Conservation (phyloP, 2,329 filamentous ascomycete species). For the Talaromyces sp. region DNA sequence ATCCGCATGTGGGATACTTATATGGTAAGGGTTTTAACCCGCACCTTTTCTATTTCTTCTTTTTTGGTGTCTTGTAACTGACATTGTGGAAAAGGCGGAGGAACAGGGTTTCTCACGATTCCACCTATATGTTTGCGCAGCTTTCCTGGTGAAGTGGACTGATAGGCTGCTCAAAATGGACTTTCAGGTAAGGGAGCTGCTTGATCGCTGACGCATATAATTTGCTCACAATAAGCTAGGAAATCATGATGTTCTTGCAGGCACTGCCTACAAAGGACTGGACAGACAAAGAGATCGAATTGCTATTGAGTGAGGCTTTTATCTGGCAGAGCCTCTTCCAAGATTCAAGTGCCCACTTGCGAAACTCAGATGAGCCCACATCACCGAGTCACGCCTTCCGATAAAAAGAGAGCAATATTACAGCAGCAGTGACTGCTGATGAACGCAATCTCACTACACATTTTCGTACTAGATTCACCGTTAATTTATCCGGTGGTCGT, state of each 20-base stretch:
- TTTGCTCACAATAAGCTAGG: conserved; percentile 44
- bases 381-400: conserved; percentile 26
- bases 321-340: conserved; percentile 99
- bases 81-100: conserved; percentile 63
- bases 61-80: conserved; percentile 8
- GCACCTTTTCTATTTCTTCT: not conserved
- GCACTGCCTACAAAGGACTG: conserved; percentile 85
- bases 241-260: conserved; percentile 99
- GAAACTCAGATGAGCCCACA: conserved; percentile 29
- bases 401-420: not conserved
- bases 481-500: not conserved
- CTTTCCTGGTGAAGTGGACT: conserved; percentile 97
- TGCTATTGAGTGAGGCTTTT: conserved; percentile 91
- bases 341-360: conserved; percentile 83
- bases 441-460: not conserved
- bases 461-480: not conserved
- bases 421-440: not conserved
- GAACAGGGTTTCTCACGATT: conserved; percentile 98
- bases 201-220: not conserved
- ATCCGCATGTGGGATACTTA: conserved; percentile 99
- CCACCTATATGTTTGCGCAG: conserved; percentile 95
- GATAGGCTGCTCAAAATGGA: conserved; percentile 94
- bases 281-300: conserved; percentile 97
- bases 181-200: conserved; percentile 52
- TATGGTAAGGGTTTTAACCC: conserved; percentile 55